Evolutionary conservation across 768 basidiomycete species (phyloP), one percentile per base, ranked within the genome.

Genomic region (Lactarius quietus): DNA sequence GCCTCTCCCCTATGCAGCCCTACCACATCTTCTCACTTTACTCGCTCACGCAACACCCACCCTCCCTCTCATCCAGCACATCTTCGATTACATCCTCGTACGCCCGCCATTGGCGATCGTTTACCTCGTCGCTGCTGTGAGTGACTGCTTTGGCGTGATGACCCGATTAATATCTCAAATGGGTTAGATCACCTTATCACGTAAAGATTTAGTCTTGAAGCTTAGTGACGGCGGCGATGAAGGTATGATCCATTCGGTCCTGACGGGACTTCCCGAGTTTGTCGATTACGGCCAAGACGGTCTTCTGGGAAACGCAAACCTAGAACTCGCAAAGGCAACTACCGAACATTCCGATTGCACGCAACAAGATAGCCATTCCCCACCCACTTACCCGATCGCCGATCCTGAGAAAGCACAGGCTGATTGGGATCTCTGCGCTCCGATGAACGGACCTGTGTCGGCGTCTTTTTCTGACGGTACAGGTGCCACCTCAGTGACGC

Each of bases 1-100:
- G 0, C 91, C 90, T 0, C 80, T 95, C 1, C 95, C 95, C 0
- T 96, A 93, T 72, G 92, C 89, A 73, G 92, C 94, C 0, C 83
- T 98, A 20, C 92, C 93, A 5, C 92, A 94, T 76, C 84, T 97
- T 36, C 79, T 98, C 38, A 96, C 94, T 0, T 82, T 96, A 35
- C 94, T 98, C 77, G 87, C 95, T 14, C 95, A 98, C 74, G 94
- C 97, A 70, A 83, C 94, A 63, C 92, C 95, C 9, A 91, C 90
- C 2, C 82, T 96, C n/a, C 83, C 89, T 6, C 86, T 95, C 43
- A 90, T 94, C 31, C 94, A 96, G 73, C 89, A 94, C 68, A 85
- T 94, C 55, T 98, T 96, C 75, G 95, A 98, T 76, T 98, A 87
- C 72, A 76, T 97, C 12, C 77, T 98, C 15, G 85, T 86, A 68